Percentiles rank a stretch among this genome's conserved stretches.
Evolutionary conservation across 176 grass and related monocot species (phyloP).

Genomic region (Elymus sibiricus): DNA sequence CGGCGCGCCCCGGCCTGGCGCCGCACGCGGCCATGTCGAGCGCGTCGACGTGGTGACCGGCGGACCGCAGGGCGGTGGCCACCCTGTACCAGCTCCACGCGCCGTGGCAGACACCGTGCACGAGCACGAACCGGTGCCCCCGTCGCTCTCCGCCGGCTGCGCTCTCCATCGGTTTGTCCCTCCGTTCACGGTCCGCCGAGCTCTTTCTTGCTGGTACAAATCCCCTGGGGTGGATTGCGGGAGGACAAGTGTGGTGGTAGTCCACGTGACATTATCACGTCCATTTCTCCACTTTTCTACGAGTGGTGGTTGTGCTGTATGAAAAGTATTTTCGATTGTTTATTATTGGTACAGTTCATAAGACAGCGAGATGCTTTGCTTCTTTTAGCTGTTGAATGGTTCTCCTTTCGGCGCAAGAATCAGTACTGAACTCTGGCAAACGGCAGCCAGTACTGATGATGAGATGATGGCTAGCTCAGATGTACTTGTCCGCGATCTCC

Average conservation of each 20-base stretch:
- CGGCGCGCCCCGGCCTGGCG: background rate
- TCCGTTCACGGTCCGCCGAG: background rate
- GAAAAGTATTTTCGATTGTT: too few relatives aligned
- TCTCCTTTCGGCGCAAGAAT: too few relatives aligned
- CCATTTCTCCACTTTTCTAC: too few relatives aligned
- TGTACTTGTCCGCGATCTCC: constrained; percentile 27
- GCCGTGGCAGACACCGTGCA: constrained; percentile 50
- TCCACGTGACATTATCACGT: too few relatives aligned
- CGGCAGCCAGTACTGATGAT: background rate
- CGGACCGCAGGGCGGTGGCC: background rate
- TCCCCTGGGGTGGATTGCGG: background rate
- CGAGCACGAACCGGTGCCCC: constrained; percentile 41
- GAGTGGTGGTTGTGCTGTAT: background rate
- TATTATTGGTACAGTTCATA: too few relatives aligned
- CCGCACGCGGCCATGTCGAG: constrained; percentile 51
- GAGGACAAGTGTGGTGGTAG: background rate
- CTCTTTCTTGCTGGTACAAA: background rate
- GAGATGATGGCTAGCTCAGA: background rate
- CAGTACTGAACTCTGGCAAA: too few relatives aligned
- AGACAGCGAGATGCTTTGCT: too few relatives aligned
- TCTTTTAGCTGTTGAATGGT: background rate
- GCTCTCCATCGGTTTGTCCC: constrained; percentile 24
- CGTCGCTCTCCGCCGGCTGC: background rate
- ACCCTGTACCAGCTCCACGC: constrained; percentile 52
- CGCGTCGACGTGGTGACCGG: constrained; percentile 36